phyloP scores from a whole-genome alignment of 495 filamentous ascomycete species.

The Umbilicaria muhlenbergii region DNA sequence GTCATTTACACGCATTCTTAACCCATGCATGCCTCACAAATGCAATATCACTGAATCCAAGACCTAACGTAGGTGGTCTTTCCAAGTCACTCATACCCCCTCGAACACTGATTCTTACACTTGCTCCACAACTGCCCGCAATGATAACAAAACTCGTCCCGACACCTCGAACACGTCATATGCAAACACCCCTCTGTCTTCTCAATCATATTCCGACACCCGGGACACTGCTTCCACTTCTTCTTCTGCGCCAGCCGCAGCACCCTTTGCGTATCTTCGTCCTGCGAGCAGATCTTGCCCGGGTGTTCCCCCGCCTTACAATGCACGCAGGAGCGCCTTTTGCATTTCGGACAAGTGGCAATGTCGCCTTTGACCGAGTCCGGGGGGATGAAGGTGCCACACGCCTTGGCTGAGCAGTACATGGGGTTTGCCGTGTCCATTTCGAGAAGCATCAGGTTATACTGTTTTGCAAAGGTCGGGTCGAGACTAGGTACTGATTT shows the following conservation, averaged over 20 bases:
- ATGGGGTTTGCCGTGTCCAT: too few species aligned
- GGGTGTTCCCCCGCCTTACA: constrained; percentile 2
- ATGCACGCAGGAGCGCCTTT: neutral
- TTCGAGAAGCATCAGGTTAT: too few species aligned
- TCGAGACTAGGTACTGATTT: too few species aligned
- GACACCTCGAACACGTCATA: constrained; percentile 35
- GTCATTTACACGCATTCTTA: too few species aligned
- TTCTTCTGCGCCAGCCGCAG: constrained; percentile 8
- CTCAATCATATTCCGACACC: constrained; percentile 27
- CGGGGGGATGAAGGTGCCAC: neutral
- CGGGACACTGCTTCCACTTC: constrained; percentile 24
- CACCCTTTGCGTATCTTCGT: constrained; percentile 9
- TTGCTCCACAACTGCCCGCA: constrained; percentile 12
- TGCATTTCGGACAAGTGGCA: neutral
- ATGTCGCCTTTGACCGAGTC: neutral
- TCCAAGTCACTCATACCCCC: too few species aligned
- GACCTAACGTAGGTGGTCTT: too few species aligned
- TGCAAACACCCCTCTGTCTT: constrained; percentile 32
- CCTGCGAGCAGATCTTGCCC: constrained; percentile 10
- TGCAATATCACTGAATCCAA: too few species aligned
- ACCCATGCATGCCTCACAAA: too few species aligned
- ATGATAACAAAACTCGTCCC: constrained; percentile 35
- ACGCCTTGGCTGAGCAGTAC: too few species aligned
- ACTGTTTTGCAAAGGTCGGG: too few species aligned
- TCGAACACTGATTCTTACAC: too few species aligned